These are phyloP conservation scores for Musa balbisiana DNA, from an alignment of 202 grass and related monocot genomes.

Conservation along the genomic window DNA sequence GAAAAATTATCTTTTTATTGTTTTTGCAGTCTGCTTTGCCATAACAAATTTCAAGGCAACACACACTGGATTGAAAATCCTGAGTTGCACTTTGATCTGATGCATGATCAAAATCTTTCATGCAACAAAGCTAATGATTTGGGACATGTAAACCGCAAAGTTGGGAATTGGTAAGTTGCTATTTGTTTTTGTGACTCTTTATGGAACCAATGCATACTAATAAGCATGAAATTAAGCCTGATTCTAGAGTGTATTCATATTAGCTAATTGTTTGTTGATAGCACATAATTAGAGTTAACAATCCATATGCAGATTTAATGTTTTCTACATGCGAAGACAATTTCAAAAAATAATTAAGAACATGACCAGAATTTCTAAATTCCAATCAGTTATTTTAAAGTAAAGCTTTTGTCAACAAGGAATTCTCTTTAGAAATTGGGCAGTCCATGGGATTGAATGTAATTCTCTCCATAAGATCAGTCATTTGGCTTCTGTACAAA, in stretches of 20 bases:
- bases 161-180: constrained; percentile 49
- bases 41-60: constrained; percentile 50
- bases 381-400: too few relatives aligned
- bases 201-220: constrained; percentile 5
- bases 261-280: too few relatives aligned
- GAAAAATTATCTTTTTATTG: constrained; percentile 7
- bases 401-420: too few relatives aligned
- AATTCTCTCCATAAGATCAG: too few relatives aligned
- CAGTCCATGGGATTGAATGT: too few relatives aligned
- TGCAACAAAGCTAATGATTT: constrained; percentile 23
- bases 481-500: too few relatives aligned
- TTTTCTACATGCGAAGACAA: too few relatives aligned
- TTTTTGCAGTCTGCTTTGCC: constrained; percentile 73
- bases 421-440: too few relatives aligned
- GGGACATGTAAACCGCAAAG: constrained; percentile 41
- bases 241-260: background rate
- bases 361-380: too few relatives aligned
- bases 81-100: constrained; percentile 39
- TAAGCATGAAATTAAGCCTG: background rate
- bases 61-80: constrained; percentile 36
- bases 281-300: too few relatives aligned
- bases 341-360: too few relatives aligned
- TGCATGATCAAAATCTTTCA: constrained; percentile 41
- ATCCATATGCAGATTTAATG: constrained; percentile 22
- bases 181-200: background rate